These are phyloP conservation scores for Mycosarcoma mackinlayi DNA, from an alignment of 1,284 basidiomycete species.

Conservation along the genomic window DNA sequence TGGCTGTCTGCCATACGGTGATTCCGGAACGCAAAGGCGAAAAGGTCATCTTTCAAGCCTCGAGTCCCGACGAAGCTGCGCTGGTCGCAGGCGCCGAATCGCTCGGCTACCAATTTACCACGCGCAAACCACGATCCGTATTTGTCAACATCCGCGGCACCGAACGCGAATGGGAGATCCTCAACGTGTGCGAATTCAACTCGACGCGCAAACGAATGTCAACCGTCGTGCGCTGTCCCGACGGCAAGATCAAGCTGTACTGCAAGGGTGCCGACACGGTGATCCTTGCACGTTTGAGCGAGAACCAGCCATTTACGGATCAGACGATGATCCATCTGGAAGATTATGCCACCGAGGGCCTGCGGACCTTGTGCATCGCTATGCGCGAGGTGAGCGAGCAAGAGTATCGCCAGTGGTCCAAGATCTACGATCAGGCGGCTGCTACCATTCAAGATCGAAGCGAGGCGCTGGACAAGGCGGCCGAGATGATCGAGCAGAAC, in stretches of 20 bases:
- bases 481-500: conserved; percentile 95
- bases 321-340: conserved; percentile 90
- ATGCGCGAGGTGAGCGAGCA: conserved; percentile 89
- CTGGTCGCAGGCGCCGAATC: conserved; percentile 92
- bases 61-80: conserved; percentile 97
- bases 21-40: conserved; percentile 85
- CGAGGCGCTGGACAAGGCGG: conserved; percentile 92
- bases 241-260: conserved; percentile 92
- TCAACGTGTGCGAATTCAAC: conserved; percentile 99
- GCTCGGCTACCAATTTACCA: conserved; percentile 92
- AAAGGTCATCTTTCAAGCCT: conserved; percentile 84
- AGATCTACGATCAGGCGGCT: conserved; percentile 89
- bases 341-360: conserved; percentile 83
- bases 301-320: conserved; percentile 81
- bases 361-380: conserved; percentile 95
- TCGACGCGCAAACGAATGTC: conserved; percentile 98
- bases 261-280: conserved; percentile 99
- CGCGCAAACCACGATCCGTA: conserved; percentile 92
- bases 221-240: conserved; percentile 85
- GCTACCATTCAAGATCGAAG: conserved; percentile 90
- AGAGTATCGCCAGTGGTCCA: conserved; percentile 89
- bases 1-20: conserved; percentile 98
- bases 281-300: conserved; percentile 69
- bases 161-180: conserved; percentile 84
- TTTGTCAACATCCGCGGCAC: conserved; percentile 84